Conservation (phyloP, 257 asterid species). For the Anisodus acutangulus region DNA sequence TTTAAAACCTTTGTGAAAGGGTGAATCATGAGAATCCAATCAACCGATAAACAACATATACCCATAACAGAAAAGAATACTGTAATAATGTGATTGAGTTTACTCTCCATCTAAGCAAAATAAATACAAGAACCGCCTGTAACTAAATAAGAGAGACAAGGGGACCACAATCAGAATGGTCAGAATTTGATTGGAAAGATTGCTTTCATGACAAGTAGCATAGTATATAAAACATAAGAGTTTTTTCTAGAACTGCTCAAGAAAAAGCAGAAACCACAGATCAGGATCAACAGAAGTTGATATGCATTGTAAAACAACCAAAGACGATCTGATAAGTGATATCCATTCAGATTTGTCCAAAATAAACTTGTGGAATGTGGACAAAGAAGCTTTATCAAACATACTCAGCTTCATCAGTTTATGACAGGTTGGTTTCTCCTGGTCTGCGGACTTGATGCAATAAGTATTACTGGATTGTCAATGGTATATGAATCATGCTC, state of each 20-base stretch:
- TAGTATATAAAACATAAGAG: not conserved
- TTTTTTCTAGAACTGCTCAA: not conserved
- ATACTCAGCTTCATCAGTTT: conserved; percentile 6
- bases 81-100: not conserved
- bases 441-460: not conserved
- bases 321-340: not conserved
- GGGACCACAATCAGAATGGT: conserved; percentile 19
- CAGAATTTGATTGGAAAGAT: not conserved
- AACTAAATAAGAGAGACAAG: conserved; percentile 24
- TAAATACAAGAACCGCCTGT: conserved; percentile 11
- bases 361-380: not conserved
- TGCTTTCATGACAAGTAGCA: not conserved
- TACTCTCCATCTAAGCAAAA: conserved; percentile 18
- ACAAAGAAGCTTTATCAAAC: conserved; percentile 17
- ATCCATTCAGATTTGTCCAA: not conserved
- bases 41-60: conserved; percentile 12
- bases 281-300: conserved; percentile 1
- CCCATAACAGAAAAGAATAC: not conserved
- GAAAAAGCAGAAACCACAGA: conserved; percentile 10
- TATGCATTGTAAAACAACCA: conserved; percentile 19
- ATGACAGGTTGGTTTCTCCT: not conserved
- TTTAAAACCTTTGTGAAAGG: not conserved
- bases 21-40: conserved; percentile 24
- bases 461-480: conserved; percentile 12
- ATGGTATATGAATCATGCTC: not conserved